A percentile compares a stretch with the other conserved stretches of the same genome.
phyloP scores from a whole-genome alignment of 345 rosid genomes.

The Eucalyptus tenuipes region DNA sequence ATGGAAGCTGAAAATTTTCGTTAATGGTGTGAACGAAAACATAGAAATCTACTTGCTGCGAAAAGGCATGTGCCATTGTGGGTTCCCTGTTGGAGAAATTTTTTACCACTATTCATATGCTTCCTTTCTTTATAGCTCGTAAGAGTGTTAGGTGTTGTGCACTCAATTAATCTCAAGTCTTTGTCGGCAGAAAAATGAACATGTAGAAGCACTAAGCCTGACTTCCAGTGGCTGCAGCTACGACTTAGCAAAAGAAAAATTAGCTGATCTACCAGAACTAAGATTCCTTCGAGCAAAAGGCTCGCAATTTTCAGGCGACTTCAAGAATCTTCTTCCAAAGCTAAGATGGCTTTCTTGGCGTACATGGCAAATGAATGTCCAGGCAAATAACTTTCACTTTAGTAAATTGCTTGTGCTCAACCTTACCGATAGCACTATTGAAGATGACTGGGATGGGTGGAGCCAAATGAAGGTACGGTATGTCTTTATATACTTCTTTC shows the following conservation, averaged over 20 bases:
- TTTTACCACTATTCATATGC: neutral
- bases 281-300: neutral
- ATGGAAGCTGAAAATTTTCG: neutral
- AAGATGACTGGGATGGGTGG: neutral
- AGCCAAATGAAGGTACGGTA: neutral
- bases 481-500: neutral
- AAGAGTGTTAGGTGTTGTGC: neutral
- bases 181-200: neutral
- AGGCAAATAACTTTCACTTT: neutral
- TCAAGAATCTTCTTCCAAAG: rapidly evolving
- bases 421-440: neutral
- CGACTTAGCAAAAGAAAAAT: neutral
- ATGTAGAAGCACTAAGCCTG: neutral
- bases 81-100: neutral
- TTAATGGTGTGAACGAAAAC: neutral
- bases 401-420: neutral
- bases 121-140: neutral
- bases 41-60: neutral
- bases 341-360: neutral
- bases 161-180: neutral
- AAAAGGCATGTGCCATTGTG: neutral
- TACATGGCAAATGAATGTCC: rapidly evolving
- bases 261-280: neutral
- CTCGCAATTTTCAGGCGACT: rapidly evolving
- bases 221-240: rapidly evolving